Percentiles rank a stretch among this genome's conserved stretches.
Evolutionary conservation across 176 grass and related monocot genomes (phyloP).

Genomic region (Puya raimondii): DNA sequence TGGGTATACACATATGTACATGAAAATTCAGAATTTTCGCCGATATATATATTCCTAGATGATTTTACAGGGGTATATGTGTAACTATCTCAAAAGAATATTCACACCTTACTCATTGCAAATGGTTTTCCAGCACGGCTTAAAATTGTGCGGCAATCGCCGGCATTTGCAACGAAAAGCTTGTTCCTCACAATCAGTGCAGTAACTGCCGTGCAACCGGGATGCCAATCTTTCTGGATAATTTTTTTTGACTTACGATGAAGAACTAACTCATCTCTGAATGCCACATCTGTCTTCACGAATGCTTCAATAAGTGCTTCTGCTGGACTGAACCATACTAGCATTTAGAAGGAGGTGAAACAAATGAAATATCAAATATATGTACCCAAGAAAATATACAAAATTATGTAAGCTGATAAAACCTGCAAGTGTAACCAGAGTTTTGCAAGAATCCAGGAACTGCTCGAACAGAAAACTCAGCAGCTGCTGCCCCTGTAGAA

Average conservation of each 20-base stretch:
- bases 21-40: too few species aligned
- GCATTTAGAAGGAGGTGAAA: slow-evolving; percentile 15
- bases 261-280: slow-evolving; percentile 63
- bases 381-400: background rate
- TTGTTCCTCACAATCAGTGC: slow-evolving; percentile 70
- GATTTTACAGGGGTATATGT: too few species aligned
- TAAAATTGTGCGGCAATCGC: slow-evolving; percentile 88
- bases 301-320: slow-evolving; percentile 71
- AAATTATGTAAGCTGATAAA: background rate
- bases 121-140: slow-evolving; percentile 63
- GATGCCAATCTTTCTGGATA: slow-evolving; percentile 72
- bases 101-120: slow-evolving; percentile 64
- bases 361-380: slow-evolving; percentile 3
- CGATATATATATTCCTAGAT: slow-evolving; percentile 1
- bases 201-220: slow-evolving; percentile 80
- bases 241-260: slow-evolving; percentile 70
- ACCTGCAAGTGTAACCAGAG: slow-evolving; percentile 43
- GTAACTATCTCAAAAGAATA: slow-evolving; percentile 8
- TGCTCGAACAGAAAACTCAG: slow-evolving; percentile 86
- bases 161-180: slow-evolving; percentile 95
- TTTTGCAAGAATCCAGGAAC: slow-evolving; percentile 72
- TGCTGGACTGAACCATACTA: slow-evolving; percentile 51
- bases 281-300: slow-evolving; percentile 57
- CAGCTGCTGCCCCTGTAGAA: slow-evolving; percentile 76
- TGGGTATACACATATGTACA: too few species aligned